These are phyloP conservation scores for Dictyostelium gargantuum DNA, from an alignment of 208 protist genomes.

Conservation along the genomic window DNA sequence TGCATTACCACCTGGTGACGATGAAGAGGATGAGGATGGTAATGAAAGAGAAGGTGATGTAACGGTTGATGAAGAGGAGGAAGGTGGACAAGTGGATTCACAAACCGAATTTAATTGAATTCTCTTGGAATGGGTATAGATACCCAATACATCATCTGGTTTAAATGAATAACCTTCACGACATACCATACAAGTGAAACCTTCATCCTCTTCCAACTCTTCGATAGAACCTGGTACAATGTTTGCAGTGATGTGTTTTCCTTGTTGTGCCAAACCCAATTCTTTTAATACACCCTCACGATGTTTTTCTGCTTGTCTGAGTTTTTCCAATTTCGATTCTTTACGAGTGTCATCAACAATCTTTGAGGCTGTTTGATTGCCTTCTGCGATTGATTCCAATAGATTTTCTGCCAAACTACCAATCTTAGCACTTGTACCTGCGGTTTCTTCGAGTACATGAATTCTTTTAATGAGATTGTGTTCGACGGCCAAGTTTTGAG, in stretches of 20 bases:
- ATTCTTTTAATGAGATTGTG: slow-evolving; percentile 63
- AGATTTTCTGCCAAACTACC: slow-evolving; percentile 83
- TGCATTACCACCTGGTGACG: background rate
- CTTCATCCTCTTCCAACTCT: slow-evolving; percentile 82
- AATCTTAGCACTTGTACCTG: slow-evolving; percentile 63
- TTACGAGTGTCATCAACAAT: slow-evolving; percentile 71
- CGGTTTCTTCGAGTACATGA: slow-evolving; percentile 75
- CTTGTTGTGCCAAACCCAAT: slow-evolving; percentile 72
- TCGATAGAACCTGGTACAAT: slow-evolving; percentile 20
- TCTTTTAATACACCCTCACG: slow-evolving; percentile 72
- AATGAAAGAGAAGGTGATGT: background rate
- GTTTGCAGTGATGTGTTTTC: slow-evolving; percentile 38
- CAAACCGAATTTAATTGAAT: slow-evolving; percentile 30
- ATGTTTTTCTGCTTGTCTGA: slow-evolving; percentile 77
- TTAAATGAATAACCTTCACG: slow-evolving; percentile 86
- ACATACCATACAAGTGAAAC: slow-evolving; percentile 83
- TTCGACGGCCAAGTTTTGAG: slow-evolving; percentile 54
- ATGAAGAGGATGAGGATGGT: background rate
- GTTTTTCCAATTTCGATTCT: slow-evolving; percentile 72
- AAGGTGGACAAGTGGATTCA: background rate
- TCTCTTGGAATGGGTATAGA: slow-evolving; percentile 84
- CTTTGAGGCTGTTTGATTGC: slow-evolving; percentile 35
- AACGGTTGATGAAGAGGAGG: background rate
- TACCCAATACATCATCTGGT: slow-evolving; percentile 85
- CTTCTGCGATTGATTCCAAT: slow-evolving; percentile 69